Evolutionary conservation across 768 basidiomycete species (phyloP), one percentile per base, ranked within the genome.

Genomic region (Boletus barrowsii): DNA sequence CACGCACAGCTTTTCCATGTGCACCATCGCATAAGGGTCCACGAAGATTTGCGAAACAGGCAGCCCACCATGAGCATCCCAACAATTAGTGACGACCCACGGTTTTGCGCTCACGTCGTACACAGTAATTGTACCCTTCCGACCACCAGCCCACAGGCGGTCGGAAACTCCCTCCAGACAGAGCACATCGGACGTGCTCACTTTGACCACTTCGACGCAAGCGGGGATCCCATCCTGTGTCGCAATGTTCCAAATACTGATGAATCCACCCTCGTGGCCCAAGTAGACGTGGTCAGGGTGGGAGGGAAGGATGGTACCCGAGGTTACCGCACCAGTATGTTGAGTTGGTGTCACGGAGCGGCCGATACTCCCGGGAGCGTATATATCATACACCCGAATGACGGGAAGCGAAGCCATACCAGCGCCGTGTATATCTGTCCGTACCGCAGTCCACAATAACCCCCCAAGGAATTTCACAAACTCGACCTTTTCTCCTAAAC

Each of bases 201-300:
- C 83, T 72, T 89, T 92, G 63, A 92, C 75, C 24, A 90, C 86
- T 57, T 90, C 87, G 14, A 82, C 63, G 64, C 90, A 96, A 9
- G 66, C 67, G 1, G 88, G 87, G 42, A 77, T 73, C 39, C 81
- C 83, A 55, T 83, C 84, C 3, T 71, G 73, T 0, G 78, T 76
- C 3, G 75, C 74, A 10, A 82, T 57, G 22, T 72, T 62, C 94
- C 97, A 99, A n/a, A 95, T 75, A 2, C 86, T 87, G 57, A 98
- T 77, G 63, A 79, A 86, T 0, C 96, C 96, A 40, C 89, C 93
- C 69, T 98, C 95, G 62, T 99, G 96, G 0, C 90, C 93, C 33
- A 99, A 75, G 62, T 87, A 97, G 37, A 91, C 87, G 29, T 76
- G 70, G 3, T 80, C 76, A 0, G 86, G 85, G 18, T 82, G 75